Percentiles rank a stretch among this genome's conserved stretches.
phyloP scores from a whole-genome alignment of 2,329 filamentous ascomycete species.

The Balansia obtecta region DNA sequence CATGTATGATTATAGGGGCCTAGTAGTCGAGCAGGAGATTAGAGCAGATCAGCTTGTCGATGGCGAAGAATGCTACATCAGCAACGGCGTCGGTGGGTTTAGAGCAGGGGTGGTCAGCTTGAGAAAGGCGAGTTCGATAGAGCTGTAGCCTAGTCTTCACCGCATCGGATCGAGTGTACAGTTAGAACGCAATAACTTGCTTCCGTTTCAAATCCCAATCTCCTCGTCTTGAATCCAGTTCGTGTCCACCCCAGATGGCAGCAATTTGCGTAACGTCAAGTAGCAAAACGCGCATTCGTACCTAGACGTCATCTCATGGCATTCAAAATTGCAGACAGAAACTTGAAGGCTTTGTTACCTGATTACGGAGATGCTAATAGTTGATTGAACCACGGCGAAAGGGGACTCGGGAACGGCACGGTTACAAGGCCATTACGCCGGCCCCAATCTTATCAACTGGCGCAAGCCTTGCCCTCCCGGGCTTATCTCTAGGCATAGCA shows the following conservation, averaged over 20 bases:
- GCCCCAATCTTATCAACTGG: no score
- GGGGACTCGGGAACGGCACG: no score
- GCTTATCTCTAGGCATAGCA: no score
- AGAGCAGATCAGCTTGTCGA: slow-evolving; percentile 46
- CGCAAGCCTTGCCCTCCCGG: no score
- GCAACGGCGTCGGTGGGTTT: slow-evolving; percentile 79
- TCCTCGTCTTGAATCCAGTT: background rate
- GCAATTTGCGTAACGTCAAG: background rate
- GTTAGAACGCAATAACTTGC: background rate
- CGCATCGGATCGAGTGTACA: background rate
- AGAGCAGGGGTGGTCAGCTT: slow-evolving; percentile 33
- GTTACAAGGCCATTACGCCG: no score
- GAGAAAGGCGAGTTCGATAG: background rate
- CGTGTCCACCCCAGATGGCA: background rate
- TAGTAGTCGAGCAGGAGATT: slow-evolving; percentile 56
- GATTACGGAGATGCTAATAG: background rate
- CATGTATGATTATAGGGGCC: slow-evolving; percentile 21
- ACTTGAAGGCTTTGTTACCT: no score
- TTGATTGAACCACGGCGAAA: background rate
- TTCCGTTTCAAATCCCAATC: background rate
- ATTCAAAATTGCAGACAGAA: background rate
- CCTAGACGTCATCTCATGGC: background rate
- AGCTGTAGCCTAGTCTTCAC: background rate
- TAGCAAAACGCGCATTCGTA: background rate
- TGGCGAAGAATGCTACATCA: slow-evolving; percentile 76